phyloP scores from a whole-genome alignment of 768 basidiomycete genomes.

The Chalciporus chontae region DNA sequence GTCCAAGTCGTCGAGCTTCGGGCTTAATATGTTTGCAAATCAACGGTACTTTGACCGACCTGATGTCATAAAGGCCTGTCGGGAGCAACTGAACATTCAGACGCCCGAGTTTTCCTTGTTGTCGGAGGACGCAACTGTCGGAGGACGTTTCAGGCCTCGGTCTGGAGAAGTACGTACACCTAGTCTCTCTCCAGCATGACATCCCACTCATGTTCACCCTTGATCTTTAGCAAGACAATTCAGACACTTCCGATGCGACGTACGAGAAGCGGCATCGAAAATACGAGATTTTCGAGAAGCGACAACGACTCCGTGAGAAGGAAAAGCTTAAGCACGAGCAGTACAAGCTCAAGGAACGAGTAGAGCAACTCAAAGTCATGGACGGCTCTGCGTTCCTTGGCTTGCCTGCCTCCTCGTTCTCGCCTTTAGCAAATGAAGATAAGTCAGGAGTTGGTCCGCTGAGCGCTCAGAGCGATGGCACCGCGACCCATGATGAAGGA shows the following conservation, averaged over 20 bases:
- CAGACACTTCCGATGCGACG: constrained; percentile 74
- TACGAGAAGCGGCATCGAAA: constrained; percentile 84
- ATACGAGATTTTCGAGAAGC: constrained; percentile 84
- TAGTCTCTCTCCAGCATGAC: constrained; percentile 1
- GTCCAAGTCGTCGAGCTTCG: constrained; percentile 32
- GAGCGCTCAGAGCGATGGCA: constrained; percentile 37
- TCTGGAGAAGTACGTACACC: constrained; percentile 62
- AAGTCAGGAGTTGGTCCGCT: constrained; percentile 27
- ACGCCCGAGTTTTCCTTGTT: constrained; percentile 65
- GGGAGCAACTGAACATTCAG: constrained; percentile 69
- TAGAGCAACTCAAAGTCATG: constrained; percentile 78
- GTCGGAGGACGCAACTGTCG: constrained; percentile 50
- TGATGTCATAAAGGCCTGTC: constrained; percentile 68
- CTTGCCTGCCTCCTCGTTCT: constrained; percentile 57
- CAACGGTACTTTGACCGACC: constrained; percentile 77
- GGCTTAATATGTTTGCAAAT: constrained; percentile 56
- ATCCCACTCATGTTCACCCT: constrained; percentile 4
- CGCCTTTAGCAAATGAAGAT: constrained; percentile 29
- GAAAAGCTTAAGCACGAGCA: constrained; percentile 91
- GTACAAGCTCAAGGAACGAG: constrained; percentile 86
- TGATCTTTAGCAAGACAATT: constrained; percentile 38
- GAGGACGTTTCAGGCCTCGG: constrained; percentile 69
- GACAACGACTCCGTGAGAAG: constrained; percentile 81
- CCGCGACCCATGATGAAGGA: constrained; percentile 51
- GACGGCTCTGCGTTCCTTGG: constrained; percentile 66